Base-by-base conservation (phyloP, 805 yeast species). In the Monosporozyma aquatica region DNA sequence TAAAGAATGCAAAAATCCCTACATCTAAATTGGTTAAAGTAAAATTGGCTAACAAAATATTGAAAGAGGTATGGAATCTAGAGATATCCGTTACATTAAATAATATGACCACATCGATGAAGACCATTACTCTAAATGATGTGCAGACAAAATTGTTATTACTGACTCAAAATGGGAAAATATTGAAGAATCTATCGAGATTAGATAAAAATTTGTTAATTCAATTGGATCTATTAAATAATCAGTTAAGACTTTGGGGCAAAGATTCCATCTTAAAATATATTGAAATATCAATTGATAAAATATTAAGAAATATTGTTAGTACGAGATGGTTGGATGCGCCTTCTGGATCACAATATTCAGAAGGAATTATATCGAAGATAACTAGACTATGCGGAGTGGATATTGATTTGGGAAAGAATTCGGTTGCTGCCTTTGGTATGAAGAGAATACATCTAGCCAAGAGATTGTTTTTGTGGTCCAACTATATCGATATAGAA, bases 151-250 rank as follows among this genome's bases (percentile, higher is more conserved):
- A 45, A 29, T 45, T 59, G 13, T 40, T 60, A 26, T 34, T 60
- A 23, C 45, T 58, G 20, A 59, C 65, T 9, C 52, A 59, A 38
- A 59, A 58, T 42, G 64, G 65, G 41, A 60, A 55, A 49, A 55
- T 60, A 15, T 43, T 60, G 14, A 52, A 57, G 29, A 60, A 60
- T 43, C 50, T 60, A 28, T 51, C 61, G 4, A 47, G 59, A 15
- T 46, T 60, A 22, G 59, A 61, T 18, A 27, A 33, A 17, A 42
- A 47, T 18, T 17, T 47, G 10, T 29, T 34, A 2, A 37, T 47
- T 21, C 47, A 44, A 29, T 22, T 47, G n/a, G 42, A 47, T 26
- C 23, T 42, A 25, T 39, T 43, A 20, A 41, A 35, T 25, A 42
- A 42, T 24, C 42, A 47, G 33, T 34, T 47, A 22, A 38, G 27